Conservation (phyloP, 345 rosid genomes). For the Geranium brycei region DNA sequence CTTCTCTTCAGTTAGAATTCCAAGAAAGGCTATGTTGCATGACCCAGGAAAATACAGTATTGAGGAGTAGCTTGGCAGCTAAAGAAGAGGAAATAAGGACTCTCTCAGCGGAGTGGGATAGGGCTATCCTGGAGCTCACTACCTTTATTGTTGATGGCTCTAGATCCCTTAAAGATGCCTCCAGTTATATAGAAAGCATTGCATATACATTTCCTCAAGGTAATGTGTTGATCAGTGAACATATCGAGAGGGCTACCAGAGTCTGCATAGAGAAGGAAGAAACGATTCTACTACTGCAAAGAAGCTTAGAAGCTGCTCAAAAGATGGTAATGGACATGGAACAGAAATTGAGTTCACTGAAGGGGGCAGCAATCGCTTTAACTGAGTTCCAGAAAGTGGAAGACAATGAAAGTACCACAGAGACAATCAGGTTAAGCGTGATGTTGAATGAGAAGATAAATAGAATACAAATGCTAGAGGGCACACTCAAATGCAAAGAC, state of each 20-base stretch:
- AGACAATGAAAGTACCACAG: constrained; percentile 25
- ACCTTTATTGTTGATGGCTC: constrained; percentile 74
- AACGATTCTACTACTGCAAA: constrained; percentile 52
- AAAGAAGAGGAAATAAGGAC: constrained; percentile 46
- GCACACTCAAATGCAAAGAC: constrained; percentile 22
- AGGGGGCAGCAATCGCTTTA: constrained; percentile 55
- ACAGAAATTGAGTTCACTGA: constrained; percentile 53
- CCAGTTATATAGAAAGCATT: constrained; percentile 50
- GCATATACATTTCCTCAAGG: constrained; percentile 55
- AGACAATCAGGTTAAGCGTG: constrained; percentile 20
- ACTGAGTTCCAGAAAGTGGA: constrained; percentile 32
- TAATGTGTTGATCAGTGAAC: constrained; percentile 43
- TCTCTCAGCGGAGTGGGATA: constrained; percentile 66
- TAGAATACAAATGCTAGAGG: constrained; percentile 23
- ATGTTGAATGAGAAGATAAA: constrained; percentile 32
- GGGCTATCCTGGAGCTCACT: constrained; percentile 65
- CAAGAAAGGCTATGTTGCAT: constrained; percentile 31
- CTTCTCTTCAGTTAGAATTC: constrained; percentile 52
- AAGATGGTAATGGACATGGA: constrained; percentile 62
- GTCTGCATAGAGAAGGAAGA: constrained; percentile 76
- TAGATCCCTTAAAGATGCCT: constrained; percentile 73
- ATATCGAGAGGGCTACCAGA: constrained; percentile 64
- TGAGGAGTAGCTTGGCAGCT: constrained; percentile 36
- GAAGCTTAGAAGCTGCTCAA: constrained; percentile 77
- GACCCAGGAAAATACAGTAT: constrained; percentile 38